phyloP scores from a whole-genome alignment of 768 basidiomycete genomes.

The Porphyrellus cyaneotinctus region DNA sequence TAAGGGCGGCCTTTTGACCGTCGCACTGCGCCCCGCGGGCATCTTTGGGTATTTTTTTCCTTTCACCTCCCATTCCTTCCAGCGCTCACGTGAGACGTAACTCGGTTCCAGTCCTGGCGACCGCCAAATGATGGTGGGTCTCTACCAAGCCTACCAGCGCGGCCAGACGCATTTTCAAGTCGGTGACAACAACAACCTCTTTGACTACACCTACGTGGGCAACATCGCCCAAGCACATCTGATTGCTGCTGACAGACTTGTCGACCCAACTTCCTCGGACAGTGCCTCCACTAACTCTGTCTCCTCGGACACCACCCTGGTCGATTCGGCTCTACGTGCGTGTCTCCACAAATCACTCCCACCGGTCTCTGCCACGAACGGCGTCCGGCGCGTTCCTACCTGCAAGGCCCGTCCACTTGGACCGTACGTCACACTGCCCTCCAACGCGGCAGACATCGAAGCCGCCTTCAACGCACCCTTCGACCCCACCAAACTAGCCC shows the following conservation, averaged over 20 bases:
- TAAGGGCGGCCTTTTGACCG: constrained; percentile 77
- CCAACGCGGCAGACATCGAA: constrained; percentile 54
- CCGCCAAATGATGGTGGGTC: constrained; percentile 76
- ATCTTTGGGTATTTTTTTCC: constrained; percentile 78
- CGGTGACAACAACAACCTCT: constrained; percentile 88
- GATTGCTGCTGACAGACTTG: constrained; percentile 86
- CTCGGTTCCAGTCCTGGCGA: constrained; percentile 72
- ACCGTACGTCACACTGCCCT: constrained; percentile 63
- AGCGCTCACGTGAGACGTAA: background rate
- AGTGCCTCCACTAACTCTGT: constrained; percentile 10
- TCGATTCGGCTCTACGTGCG: constrained; percentile 39
- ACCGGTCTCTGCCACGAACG: constrained; percentile 60
- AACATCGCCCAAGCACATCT: constrained; percentile 94
- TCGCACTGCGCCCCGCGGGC: constrained; percentile 87
- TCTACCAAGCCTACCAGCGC: constrained; percentile 73
- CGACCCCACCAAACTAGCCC: constrained; percentile 34
- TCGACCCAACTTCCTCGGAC: constrained; percentile 40
- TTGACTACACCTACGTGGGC: constrained; percentile 95
- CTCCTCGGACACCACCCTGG: constrained; percentile 33
- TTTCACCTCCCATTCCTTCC: background rate
- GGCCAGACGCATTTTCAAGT: constrained; percentile 91
- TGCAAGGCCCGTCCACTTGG: constrained; percentile 79
- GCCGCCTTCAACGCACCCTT: constrained; percentile 51
- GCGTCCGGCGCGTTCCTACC: constrained; percentile 67
- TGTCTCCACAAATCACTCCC: constrained; percentile 52